Percentiles rank a stretch among this genome's conserved stretches.
Evolutionary conservation across 2,329 filamentous ascomycete genomes (phyloP).

Genomic region (Exophiala bonariae): DNA sequence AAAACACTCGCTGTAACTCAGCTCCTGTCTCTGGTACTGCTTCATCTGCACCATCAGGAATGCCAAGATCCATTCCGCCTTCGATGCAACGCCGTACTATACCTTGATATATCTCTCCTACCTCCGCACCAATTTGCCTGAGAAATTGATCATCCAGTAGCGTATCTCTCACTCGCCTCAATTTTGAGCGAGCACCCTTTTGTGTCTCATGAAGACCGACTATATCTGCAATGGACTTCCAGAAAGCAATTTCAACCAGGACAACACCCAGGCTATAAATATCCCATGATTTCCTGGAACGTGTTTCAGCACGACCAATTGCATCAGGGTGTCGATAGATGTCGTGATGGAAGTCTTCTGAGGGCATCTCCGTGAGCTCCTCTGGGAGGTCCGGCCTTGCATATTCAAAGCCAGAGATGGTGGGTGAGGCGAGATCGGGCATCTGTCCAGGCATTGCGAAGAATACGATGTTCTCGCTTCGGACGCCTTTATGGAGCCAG

Average conservation of each 20-base stretch:
- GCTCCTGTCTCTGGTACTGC: too few species aligned
- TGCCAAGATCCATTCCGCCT: too few species aligned
- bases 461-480: slow-evolving; percentile 56
- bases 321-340: slow-evolving; percentile 53
- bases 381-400: slow-evolving; percentile 51
- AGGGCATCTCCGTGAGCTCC: slow-evolving; percentile 48
- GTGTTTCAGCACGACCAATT: slow-evolving; percentile 38
- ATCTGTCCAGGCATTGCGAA: slow-evolving; percentile 37
- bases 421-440: slow-evolving; percentile 34
- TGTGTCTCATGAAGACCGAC: too few species aligned
- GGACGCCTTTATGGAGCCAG: slow-evolving; percentile 61
- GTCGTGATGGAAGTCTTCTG: slow-evolving; percentile 41
- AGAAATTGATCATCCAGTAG: too few species aligned
- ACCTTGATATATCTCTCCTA: too few species aligned
- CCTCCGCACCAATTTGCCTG: too few species aligned
- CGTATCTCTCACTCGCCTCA: too few species aligned
- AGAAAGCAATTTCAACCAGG: slow-evolving; percentile 52
- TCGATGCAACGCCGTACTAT: too few species aligned
- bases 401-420: slow-evolving; percentile 57
- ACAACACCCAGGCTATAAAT: slow-evolving; percentile 56
- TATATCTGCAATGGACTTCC: too few species aligned
- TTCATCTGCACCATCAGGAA: too few species aligned
- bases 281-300: slow-evolving; percentile 53
- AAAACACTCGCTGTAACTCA: too few species aligned
- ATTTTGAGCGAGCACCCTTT: too few species aligned